Evolutionary conservation across 2,329 filamentous ascomycete genomes (phyloP).

Genomic region (Penicillium sp.): DNA sequence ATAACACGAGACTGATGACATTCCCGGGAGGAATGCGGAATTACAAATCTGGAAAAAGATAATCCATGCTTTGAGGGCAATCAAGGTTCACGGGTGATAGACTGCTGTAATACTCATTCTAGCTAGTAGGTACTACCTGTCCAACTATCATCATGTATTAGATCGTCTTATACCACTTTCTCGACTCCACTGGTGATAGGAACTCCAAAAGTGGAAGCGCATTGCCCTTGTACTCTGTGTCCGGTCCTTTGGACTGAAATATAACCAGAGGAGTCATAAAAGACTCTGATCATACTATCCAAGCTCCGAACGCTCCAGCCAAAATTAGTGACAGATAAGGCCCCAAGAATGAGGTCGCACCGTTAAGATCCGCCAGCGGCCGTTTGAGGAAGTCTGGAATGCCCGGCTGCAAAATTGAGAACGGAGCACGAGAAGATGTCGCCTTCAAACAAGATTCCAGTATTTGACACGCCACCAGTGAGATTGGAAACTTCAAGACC

Average conservation of each 20-base stretch:
- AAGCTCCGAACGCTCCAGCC: constrained; percentile 1
- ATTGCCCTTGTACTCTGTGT: background rate
- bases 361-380: background rate
- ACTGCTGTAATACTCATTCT: too few relatives aligned
- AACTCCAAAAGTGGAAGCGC: background rate
- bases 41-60: too few relatives aligned
- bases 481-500: constrained; percentile 3
- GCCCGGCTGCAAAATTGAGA: constrained; percentile 3
- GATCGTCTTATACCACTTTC: too few relatives aligned
- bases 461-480: constrained; percentile 3
- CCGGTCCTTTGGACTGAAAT: constrained; percentile 7
- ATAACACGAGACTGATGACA: too few relatives aligned
- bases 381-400: constrained; percentile 8
- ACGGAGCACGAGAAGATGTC: constrained; percentile 9
- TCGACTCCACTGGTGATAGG: background rate
- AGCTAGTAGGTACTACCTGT: too few relatives aligned
- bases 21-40: too few relatives aligned
- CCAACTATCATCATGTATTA: too few relatives aligned
- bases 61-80: too few relatives aligned
- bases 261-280: constrained; percentile 5
- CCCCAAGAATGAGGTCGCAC: constrained; percentile 3
- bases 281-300: constrained; percentile 3
- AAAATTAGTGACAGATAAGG: background rate
- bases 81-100: too few relatives aligned
- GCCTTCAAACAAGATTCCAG: constrained; percentile 4